Percentiles rank a stretch among this genome's conserved stretches.
Evolutionary conservation across 2,329 filamentous ascomycete genomes (phyloP).

Genomic region (Lachnellula suecica): DNA sequence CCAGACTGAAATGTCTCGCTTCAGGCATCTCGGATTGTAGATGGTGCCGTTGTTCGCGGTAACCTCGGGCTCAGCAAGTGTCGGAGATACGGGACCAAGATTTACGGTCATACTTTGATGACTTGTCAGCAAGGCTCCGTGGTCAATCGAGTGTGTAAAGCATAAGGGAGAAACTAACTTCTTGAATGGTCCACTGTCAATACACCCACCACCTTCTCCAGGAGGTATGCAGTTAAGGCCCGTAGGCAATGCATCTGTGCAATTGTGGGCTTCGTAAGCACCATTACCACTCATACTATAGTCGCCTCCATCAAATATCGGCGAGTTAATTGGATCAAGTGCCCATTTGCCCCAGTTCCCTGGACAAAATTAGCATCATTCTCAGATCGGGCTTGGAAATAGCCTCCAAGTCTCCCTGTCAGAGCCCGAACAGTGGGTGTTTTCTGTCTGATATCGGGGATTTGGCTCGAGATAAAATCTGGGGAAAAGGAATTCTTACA

Average conservation of each 20-base stretch:
- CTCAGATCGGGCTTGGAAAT: too few relatives aligned
- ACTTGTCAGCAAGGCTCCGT: slow-evolving; percentile 1
- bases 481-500: not conserved
- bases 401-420: too few relatives aligned
- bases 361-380: not conserved
- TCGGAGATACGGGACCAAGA: slow-evolving; percentile 46
- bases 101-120: slow-evolving; percentile 35
- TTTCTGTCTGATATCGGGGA: too few relatives aligned
- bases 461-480: not conserved
- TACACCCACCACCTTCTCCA: slow-evolving; percentile 56
- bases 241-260: slow-evolving; percentile 26
- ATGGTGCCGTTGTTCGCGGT: slow-evolving; percentile 32
- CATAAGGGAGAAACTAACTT: slow-evolving; percentile 26
- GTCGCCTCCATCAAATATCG: slow-evolving; percentile 54
- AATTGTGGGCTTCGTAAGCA: slow-evolving; percentile 29
- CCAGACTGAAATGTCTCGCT: slow-evolving; percentile 39
- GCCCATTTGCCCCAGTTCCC: slow-evolving; percentile 50
- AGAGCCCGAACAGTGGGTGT: too few relatives aligned
- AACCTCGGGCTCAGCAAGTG: slow-evolving; percentile 34
- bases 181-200: slow-evolving; percentile 46
- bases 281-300: slow-evolving; percentile 51
- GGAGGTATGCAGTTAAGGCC: slow-evolving; percentile 37
- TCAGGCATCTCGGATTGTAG: slow-evolving; percentile 44
- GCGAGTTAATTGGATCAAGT: slow-evolving; percentile 44
- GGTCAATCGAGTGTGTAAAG: not conserved